Evolutionary conservation across 306 rosid genomes (phyloP), one percentile per base, ranked within the genome.

Genomic region (Prunus padus): DNA sequence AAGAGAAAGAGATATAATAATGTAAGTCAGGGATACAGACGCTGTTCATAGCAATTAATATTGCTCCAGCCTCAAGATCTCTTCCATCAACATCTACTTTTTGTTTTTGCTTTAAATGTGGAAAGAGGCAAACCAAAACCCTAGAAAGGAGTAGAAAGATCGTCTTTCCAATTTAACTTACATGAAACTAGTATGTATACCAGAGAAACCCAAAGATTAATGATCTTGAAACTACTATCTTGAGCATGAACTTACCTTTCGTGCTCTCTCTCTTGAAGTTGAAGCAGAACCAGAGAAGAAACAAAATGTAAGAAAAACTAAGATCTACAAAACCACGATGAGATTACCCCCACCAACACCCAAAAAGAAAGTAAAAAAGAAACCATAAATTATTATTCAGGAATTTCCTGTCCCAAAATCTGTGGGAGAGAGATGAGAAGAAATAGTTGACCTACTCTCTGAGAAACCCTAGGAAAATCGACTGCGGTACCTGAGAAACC

Each of bases 381-480:
- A 33, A 64, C 2, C 46, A 33, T 15, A 16, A 37, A 37, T 37
- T 3, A 14, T 56, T 8, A 22, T 33, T 49, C 16, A 28, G 15
- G 18, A 18, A 37, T 55, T 33, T 55, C 51, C 37, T 20, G 23
- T 46, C 47, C 33, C 54, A 56, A 40, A 8, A 42, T 45, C 76
- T 26, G 33, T 1, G 52, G 49, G 55, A 23, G 8, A 59, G 22
- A 22, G 12, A 64, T 25, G 47, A 26, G 51, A 78, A 12, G 28
- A 31, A 64, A 18, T 65, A 37, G 30, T 40, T 14, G 37, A 40
- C 22, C 52, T 55, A 23, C 30, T 7, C 15, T 30, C 3, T 31
- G 63, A 46, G 15, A 52, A 72, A 56, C 76, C 76, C 76, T 72
- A 72, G 23, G n/a, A 72, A 13, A 62, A 30, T 42, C 14, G 70